These are phyloP conservation scores for Kwoniella bestiolae DNA, from an alignment of 768 basidiomycete species.

Conservation along the genomic window DNA sequence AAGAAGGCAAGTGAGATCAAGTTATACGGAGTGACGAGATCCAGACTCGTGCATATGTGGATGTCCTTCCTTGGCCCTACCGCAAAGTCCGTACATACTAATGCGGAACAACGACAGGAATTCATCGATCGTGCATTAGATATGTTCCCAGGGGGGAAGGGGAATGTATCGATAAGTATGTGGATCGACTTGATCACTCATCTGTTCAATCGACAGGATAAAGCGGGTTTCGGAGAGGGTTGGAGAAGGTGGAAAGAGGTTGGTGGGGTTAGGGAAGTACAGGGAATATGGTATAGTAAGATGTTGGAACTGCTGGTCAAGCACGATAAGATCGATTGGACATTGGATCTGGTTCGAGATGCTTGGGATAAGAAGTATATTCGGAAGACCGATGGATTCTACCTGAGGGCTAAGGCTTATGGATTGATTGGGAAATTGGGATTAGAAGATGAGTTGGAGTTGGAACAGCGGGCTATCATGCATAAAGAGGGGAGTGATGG, in stretches of 20 bases:
- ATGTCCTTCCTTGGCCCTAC: slow-evolving; percentile 11
- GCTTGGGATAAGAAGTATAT: slow-evolving; percentile 7
- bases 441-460: not conserved
- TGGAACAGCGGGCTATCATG: not conserved
- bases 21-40: slow-evolving; percentile 12
- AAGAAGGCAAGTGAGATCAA: not conserved
- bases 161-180: slow-evolving; percentile 9
- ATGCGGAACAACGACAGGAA: slow-evolving; percentile 7
- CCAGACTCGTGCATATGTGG: slow-evolving; percentile 16
- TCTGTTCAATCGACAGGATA: slow-evolving; percentile 3
- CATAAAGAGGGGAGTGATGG: not conserved
- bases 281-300: not conserved
- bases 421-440: slow-evolving; percentile 7
- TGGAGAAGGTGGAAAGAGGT: slow-evolving; percentile 17
- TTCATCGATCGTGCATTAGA: slow-evolving; percentile 19
- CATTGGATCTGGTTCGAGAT: slow-evolving; percentile 15
- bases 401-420: slow-evolving; percentile 10
- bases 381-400: slow-evolving; percentile 13
- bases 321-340: slow-evolving; percentile 11
- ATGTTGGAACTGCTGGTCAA: slow-evolving; percentile 15
- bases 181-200: slow-evolving; percentile 12
- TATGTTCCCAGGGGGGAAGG: slow-evolving; percentile 19
- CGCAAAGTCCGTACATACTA: not conserved
- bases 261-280: not conserved
- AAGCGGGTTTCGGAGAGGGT: slow-evolving; percentile 14